A percentile compares a stretch with the other conserved stretches of the same genome.
phyloP scores from a whole-genome alignment of 169 alveolate species.

The Plasmodium knowlesi region DNA sequence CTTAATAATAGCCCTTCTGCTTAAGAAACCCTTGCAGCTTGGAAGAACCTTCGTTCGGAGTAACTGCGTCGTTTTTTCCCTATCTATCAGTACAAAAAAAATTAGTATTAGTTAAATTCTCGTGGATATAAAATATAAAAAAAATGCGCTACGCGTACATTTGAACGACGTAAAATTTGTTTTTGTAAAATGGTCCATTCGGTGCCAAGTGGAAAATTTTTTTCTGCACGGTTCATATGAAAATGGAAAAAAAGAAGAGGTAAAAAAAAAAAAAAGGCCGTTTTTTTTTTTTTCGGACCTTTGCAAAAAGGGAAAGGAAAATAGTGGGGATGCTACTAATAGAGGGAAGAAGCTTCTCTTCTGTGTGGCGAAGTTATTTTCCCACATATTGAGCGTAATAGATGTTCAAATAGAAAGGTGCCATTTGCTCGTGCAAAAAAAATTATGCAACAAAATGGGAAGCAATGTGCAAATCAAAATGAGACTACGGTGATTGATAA shows the following conservation, averaged over 20 bases:
- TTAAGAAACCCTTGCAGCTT: not conserved
- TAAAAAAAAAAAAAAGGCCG: not conserved
- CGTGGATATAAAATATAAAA: constrained; percentile 5
- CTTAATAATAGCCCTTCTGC: not conserved
- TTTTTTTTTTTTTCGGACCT: not conserved
- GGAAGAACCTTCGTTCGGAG: constrained; percentile 14
- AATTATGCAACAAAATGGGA: not conserved
- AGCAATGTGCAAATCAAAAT: not conserved
- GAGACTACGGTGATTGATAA: not conserved
- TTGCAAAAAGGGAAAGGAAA: not conserved
- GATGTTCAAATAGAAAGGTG: not conserved
- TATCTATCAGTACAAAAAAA: not conserved
- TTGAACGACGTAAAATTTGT: constrained; percentile 3
- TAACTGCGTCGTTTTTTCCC: not conserved
- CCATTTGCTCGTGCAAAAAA: not conserved
- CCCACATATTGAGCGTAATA: not conserved
- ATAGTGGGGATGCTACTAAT: not conserved
- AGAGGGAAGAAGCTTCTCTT: not conserved
- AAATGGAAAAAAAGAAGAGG: not conserved
- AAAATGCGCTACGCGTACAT: not conserved
- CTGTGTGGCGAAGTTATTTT: not conserved
- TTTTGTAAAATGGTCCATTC: constrained; percentile 16
- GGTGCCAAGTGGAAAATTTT: not conserved
- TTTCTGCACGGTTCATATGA: not conserved
- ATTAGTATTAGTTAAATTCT: not conserved